Evolutionary conservation across 345 rosid genomes (phyloP).

Genomic region (Trapa bicornis): DNA sequence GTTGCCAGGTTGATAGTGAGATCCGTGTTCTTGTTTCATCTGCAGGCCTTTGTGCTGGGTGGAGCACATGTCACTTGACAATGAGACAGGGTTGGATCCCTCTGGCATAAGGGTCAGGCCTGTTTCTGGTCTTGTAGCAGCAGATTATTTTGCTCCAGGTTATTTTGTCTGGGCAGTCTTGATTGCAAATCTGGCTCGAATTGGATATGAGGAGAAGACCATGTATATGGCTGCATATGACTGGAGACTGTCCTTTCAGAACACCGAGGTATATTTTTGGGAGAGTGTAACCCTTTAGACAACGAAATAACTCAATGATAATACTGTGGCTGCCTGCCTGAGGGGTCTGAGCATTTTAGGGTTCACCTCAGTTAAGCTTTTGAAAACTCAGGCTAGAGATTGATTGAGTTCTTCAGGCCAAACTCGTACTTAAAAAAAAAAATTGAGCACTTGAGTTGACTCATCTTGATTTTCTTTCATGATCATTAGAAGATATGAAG

Average conservation of each 20-base stretch:
- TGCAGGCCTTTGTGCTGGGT: conserved; percentile 66
- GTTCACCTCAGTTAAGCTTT: neutral
- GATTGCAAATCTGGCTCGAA: conserved; percentile 59
- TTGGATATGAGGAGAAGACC: conserved; percentile 66
- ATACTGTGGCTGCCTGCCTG: neutral
- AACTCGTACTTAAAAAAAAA: neutral
- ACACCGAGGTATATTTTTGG: conserved; percentile 40
- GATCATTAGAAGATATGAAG: neutral
- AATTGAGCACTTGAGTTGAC: neutral
- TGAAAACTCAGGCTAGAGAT: neutral
- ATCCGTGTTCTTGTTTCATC: conserved; percentile 1
- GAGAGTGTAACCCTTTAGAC: neutral
- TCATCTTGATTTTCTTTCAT: neutral
- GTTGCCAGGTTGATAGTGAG: neutral
- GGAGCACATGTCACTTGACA: conserved; percentile 64
- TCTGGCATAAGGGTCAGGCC: conserved; percentile 56
- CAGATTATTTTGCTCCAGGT: conserved; percentile 67
- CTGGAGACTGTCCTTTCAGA: conserved; percentile 66
- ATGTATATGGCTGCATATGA: conserved; percentile 80
- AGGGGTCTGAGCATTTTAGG: neutral
- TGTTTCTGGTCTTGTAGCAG: conserved; percentile 68
- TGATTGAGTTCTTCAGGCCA: neutral
- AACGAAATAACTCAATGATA: neutral
- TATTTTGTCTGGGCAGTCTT: conserved; percentile 76
- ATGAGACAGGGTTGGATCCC: conserved; percentile 57